Evolutionary conservation across 2,329 filamentous ascomycete species (phyloP), one percentile per base, ranked within the genome.

Genomic region (Camillea tinctor): DNA sequence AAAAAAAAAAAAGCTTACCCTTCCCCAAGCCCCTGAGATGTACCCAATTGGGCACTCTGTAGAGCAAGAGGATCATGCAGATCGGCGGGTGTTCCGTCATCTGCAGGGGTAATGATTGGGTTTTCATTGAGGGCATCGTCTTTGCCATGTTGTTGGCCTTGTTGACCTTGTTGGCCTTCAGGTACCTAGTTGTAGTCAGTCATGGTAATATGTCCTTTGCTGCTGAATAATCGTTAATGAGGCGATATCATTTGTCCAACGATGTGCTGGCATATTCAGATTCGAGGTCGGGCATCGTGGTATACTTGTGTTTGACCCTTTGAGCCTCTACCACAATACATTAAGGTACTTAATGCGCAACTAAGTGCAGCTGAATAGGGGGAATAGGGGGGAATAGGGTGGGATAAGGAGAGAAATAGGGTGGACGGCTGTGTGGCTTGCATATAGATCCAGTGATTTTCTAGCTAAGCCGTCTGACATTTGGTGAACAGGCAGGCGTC

Each of bases 1-100:
- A 53, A 6, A 44, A 53, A 54, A 55, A 57, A 54, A 61, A 58
- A 57, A 20, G 4, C 59, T 54, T 61, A 61, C 61, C 20, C 26
- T 49, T 48, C 55, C 48, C 15, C 52, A 20, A 50, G 36, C 21
- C 56, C 50, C 15, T 2, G n/a, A 15, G 15, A 53, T 19, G 49
- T 44, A 6, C 21, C 20, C 21, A 44, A 51, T 11, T 4, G 49
- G 7, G 57, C 24, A 52, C 17, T 1, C 19, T 51, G 44, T 11
- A 26, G 21, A 30, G 49, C 21, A 19, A 50, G 44, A 52, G 26
- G 11, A 49, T 40, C 19, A 36, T 30, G 49, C 51, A n/a, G 30
- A 52, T 49, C 19, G 49, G 24, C 52, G 48, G 20, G 22, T 30
- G 26, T 30, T 11, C 26, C 11, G 26, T n/a, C 49, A 24, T 55